Base-by-base conservation (phyloP, 257 asterid genomes). In the Eustoma russellianum region DNA sequence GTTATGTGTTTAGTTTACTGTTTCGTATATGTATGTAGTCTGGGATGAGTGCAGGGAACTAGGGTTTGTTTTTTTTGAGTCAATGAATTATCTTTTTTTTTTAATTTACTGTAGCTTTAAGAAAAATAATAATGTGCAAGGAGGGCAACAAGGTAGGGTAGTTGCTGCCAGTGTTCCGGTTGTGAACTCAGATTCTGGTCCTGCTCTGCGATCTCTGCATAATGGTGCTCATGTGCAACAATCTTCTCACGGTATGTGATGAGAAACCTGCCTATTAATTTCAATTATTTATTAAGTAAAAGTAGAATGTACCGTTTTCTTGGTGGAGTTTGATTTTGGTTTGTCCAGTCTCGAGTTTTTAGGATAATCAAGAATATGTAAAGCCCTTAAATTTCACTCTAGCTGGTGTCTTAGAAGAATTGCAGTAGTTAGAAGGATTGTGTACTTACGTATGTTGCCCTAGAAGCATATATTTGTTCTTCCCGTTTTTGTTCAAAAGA, bases 61-160 rank as follows among this genome's bases (percentile, higher is more conserved):
- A 57, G 70, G 70, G 65, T 65, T 74, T 65, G 33, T 43, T 15
- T 30, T 5, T 14, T 2, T 24, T 45, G 17, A 35, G 3, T 17
- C 9, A 38, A 30, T 64, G 41, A n/a, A n/a, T n/a, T n/a, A 49
- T 13, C 53, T 66, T 33, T 16, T 46, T 34, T 59, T 33, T 59
- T 17, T 1, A 13, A 12, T 19, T n/a, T 3, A 30, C 46, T 46
- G 50, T 53, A 83, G 90, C 68, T 70, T 60, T 48, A 81, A 69
- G 83, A 81, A 78, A 77, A 65, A 74, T 40, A 66, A 67, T 52
- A 78, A 74, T 78, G 85, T 67, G 62, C 81, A 77, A 70, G 83
- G 78, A 61, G 81, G 84, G 58, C 82, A 66, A 55, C 82, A 66
- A 55, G 63, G 68, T 17, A 63, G 77, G 69, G 74, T 54, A 35